Evolutionary conservation across 148 eudicot genomes (phyloP), one percentile per base, ranked within the genome.

Genomic region (Camellia granthamiana): DNA sequence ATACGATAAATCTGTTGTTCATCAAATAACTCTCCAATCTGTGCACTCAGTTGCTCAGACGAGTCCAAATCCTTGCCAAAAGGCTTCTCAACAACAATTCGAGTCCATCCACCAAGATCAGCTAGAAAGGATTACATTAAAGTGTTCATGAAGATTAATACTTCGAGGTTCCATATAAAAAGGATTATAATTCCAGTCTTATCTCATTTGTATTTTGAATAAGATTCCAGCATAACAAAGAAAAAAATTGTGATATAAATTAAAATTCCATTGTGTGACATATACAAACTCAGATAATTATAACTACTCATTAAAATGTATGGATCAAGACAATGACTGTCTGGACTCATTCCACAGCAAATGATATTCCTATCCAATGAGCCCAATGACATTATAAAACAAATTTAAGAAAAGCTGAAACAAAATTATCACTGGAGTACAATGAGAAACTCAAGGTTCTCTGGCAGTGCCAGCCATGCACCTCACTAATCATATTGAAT

Each of bases 1-100:
- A 96, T 96, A 71, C 99, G 97, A 74, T 92, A 96, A 72, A 96
- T 90, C 49, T 96, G 99, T 61, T 95, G 88, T 81, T 96, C 99
- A 58, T 92, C 90, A 87, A 96, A 96, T 83, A 96, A 66, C 88
- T 91, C 88, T 60, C 98, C 98, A 72, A 96, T 96, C 80, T 94
- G 97, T 23, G 91, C 72, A 86, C 99, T 93, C 42, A 96, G 93
- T 84, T 90, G 80, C 84, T 96, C 99, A 54, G 99, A 87, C 56
- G 99, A 94, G 63, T 84, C 90, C 80, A 92, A 85, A 87, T 94
- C 99, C 85, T 79, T 96, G 46, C 99, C 99, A 81, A 96, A 96
- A 54, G 98, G 98, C 92, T 96, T 96, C 86, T 96, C 99, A 70
- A 94, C 97, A 79, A 96, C 90, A 77, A 94, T 87, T 21, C 98